A percentile compares a stretch with the other conserved stretches of the same genome.
These are phyloP conservation scores for Phallus indusiatus DNA, from an alignment of 768 basidiomycete genomes.

Conservation along the genomic window DNA sequence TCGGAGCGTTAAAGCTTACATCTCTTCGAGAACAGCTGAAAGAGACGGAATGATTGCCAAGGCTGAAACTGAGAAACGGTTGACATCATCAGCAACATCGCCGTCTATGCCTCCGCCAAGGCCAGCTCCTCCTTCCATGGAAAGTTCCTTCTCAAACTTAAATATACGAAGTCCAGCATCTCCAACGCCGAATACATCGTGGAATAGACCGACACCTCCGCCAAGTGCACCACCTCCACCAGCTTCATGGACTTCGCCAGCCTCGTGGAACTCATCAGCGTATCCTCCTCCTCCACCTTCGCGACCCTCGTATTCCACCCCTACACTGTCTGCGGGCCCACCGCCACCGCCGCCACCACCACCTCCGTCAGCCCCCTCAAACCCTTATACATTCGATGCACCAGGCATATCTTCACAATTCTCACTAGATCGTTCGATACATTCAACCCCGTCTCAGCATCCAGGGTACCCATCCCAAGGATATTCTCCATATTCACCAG, in stretches of 20 bases:
- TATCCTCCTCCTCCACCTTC: slow-evolving; percentile 15
- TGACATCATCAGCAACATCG: slow-evolving; percentile 32
- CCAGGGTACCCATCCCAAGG: slow-evolving; percentile 10
- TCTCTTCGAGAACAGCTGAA: slow-evolving; percentile 56
- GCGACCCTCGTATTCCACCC: slow-evolving; percentile 25
- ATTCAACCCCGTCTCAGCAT: slow-evolving; percentile 15
- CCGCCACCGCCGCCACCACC: slow-evolving; percentile 18
- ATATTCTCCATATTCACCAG: slow-evolving; percentile 10
- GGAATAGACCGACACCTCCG: slow-evolving; percentile 19
- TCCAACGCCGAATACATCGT: slow-evolving; percentile 19
- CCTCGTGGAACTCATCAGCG: slow-evolving; percentile 8
- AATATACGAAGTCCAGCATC: slow-evolving; percentile 31
- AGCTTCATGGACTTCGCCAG: slow-evolving; percentile 13
- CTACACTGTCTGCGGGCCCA: slow-evolving; percentile 22
- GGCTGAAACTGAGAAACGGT: slow-evolving; percentile 61
- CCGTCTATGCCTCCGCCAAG: slow-evolving; percentile 11
- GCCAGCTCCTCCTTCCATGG: slow-evolving; percentile 27
- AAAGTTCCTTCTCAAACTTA: slow-evolving; percentile 50
- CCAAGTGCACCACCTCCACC: slow-evolving; percentile 16
- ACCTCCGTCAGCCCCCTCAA: slow-evolving; percentile 17
- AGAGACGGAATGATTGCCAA: slow-evolving; percentile 58
- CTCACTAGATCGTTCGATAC: slow-evolving; percentile 16
- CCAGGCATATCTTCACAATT: slow-evolving; percentile 7
- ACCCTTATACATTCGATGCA: slow-evolving; percentile 27
- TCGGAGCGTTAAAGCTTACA: slow-evolving; percentile 50